Base-by-base conservation (phyloP, 169 alveolate species). In the Cryptosporidium viatorum region DNA sequence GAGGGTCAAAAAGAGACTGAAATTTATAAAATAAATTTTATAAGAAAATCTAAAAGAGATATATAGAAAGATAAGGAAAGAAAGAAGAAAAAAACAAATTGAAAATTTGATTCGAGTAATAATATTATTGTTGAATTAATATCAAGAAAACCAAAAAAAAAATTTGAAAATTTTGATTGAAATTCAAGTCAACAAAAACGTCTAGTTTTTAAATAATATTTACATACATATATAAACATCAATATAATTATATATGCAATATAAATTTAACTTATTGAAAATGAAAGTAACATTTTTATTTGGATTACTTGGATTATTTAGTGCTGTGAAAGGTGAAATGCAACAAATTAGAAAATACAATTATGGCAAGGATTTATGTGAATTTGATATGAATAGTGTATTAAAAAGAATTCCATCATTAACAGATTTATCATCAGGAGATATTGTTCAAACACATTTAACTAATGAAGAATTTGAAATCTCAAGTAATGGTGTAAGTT, bases 351-450 rank as follows among this genome's bases (percentile, higher is more conserved):
- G 67, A 48, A 59, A 65, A 39, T 80, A 80, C 31, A 62, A 59
- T 41, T 80, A 80, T 33, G 89, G 89, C 33, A 43, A 80, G 33
- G 89, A 80, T 41, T 65, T 80, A 10, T 80, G 89, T 41, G 89
- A 65, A 16, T 43, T 80, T 41, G 80, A 80, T n/a, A 16, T 80
- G 68, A 62, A 80, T 33, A 80, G 89, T 62, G 89, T 80, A n/a
- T 37, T 80, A 73, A 80, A 80, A 21, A 62, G 75, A 41, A 80
- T 80, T 16, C 89, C 89, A 26, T 41, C 67, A 60, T 29, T 80
- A 18, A 37, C 89, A 12, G 89, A 80, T 48, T 45, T 80, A 29
- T 80, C 89, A 4, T 8, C 26, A 2, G 89, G 89, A 12, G 75
- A 65, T 2, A 80, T 80, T 14, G 89, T 80, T 26, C 65, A 80